phyloP scores from a whole-genome alignment of 352 stramenopile genomes.

The Aphanomyces invadans region DNA sequence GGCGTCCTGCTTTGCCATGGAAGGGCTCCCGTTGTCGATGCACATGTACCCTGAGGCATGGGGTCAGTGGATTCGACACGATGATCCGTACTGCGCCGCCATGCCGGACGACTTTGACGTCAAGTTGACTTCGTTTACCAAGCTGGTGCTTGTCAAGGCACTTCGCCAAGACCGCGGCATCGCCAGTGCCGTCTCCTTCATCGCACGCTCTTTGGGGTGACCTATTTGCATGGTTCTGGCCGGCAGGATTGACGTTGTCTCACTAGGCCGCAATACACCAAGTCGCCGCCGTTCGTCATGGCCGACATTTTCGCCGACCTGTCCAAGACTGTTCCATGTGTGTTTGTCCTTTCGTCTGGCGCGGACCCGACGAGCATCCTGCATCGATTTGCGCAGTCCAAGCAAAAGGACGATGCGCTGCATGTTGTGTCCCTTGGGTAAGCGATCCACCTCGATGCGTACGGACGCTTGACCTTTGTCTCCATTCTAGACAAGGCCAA shows the following conservation, averaged over 20 bases:
- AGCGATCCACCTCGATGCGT: background rate
- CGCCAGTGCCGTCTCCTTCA: constrained; percentile 34
- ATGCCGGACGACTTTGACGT: constrained; percentile 36
- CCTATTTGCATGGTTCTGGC: too few relatives aligned
- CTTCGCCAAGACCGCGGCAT: constrained; percentile 47
- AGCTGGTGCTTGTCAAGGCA: constrained; percentile 53
- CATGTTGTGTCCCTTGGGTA: constrained; percentile 56
- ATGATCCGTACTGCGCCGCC: constrained; percentile 26
- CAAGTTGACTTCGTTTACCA: constrained; percentile 35
- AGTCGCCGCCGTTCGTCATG: constrained; percentile 31
- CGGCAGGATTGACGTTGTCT: too few relatives aligned
- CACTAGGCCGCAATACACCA: constrained; percentile 20
- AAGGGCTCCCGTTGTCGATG: background rate
- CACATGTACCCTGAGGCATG: background rate
- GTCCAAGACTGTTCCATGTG: constrained; percentile 49
- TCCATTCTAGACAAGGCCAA: constrained; percentile 43
- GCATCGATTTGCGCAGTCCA: constrained; percentile 42
- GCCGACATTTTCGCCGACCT: constrained; percentile 47
- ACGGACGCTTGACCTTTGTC: background rate
- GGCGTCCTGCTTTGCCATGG: background rate
- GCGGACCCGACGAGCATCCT: constrained; percentile 50
- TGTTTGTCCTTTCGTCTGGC: constrained; percentile 71
- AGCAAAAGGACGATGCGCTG: constrained; percentile 34
- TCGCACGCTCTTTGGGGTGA: constrained; percentile 36
- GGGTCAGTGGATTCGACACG: background rate